Conservation (phyloP, 2,329 filamentous ascomycete genomes). For the Capronia americana region DNA sequence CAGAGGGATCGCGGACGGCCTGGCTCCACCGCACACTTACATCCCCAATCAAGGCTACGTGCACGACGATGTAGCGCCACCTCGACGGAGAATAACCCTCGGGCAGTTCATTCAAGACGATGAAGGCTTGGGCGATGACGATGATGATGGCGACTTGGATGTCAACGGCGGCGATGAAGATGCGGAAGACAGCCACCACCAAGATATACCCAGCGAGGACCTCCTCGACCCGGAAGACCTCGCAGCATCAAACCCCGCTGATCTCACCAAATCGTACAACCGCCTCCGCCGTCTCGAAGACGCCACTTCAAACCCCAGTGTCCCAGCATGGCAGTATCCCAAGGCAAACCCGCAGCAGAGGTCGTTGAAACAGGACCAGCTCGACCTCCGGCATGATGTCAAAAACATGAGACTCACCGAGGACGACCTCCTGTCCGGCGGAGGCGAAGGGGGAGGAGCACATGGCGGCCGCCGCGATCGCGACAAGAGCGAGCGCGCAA, state of each 20-base stretch:
- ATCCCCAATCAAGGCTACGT: conserved; percentile 58
- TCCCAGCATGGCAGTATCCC: conserved; percentile 64
- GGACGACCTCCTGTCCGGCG: conserved; percentile 31
- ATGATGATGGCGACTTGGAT: conserved; percentile 55
- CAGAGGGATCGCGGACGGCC: conserved; percentile 51
- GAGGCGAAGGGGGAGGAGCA: not conserved
- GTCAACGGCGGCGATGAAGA: conserved; percentile 51
- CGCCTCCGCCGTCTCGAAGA: conserved; percentile 75
- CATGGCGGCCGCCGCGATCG: conserved; percentile 31
- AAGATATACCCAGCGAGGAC: conserved; percentile 66
- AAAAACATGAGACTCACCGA: conserved; percentile 81
- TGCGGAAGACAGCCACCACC: conserved; percentile 47
- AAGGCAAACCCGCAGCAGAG: conserved; percentile 81
- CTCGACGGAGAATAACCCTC: conserved; percentile 41
- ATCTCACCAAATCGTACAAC: conserved; percentile 88
- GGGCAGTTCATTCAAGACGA: conserved; percentile 42
- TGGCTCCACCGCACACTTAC: conserved; percentile 56
- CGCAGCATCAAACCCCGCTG: conserved; percentile 63
- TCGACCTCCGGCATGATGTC: conserved; percentile 68
- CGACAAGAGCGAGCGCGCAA: conserved; percentile 91
- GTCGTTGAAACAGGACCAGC: conserved; percentile 74
- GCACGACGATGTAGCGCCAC: conserved; percentile 42
- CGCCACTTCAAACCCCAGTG: conserved; percentile 53
- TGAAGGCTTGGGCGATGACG: conserved; percentile 42
- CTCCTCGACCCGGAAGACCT: conserved; percentile 63